A percentile compares a stretch with the other conserved stretches of the same genome.
Conservation (phyloP, 2,329 filamentous ascomycete species). For the Emericellopsis atlantica region DNA sequence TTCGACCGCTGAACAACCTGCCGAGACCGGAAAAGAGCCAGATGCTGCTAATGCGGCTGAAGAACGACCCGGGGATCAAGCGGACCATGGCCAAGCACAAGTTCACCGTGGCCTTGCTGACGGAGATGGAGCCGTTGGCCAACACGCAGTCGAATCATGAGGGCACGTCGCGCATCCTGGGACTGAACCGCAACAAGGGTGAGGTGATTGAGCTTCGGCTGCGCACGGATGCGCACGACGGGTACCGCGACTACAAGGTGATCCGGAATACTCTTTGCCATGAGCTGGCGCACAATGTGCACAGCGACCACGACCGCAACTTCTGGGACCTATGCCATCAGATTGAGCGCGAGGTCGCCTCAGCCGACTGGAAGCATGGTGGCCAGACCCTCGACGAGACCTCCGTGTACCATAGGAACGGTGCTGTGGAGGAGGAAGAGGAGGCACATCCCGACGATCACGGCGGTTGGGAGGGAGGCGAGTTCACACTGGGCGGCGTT, state of each 20-base stretch:
- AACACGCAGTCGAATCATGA: slow-evolving; percentile 65
- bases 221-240: slow-evolving; percentile 87
- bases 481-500: slow-evolving; percentile 57
- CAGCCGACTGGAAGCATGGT: slow-evolving; percentile 63
- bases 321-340: slow-evolving; percentile 85
- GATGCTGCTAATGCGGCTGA: slow-evolving; percentile 61
- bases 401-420: slow-evolving; percentile 44
- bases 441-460: slow-evolving; percentile 53
- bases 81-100: slow-evolving; percentile 72
- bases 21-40: slow-evolving; percentile 61
- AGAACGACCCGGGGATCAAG: slow-evolving; percentile 74
- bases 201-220: slow-evolving; percentile 84
- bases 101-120: slow-evolving; percentile 75
- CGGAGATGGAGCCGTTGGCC: slow-evolving; percentile 85
- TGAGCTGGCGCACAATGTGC: slow-evolving; percentile 87
- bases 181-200: slow-evolving; percentile 76
- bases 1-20: slow-evolving; percentile 66
- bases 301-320: slow-evolving; percentile 66
- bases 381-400: slow-evolving; percentile 55
- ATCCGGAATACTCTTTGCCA: slow-evolving; percentile 90
- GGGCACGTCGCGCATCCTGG: slow-evolving; percentile 62
- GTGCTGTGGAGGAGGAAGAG: slow-evolving; percentile 31
- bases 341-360: slow-evolving; percentile 79
- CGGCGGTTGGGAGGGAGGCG: slow-evolving; percentile 66
- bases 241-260: slow-evolving; percentile 83